Evolutionary conservation across 2,329 filamentous ascomycete genomes (phyloP).

Genomic region (Pseudopithomyces chartarum): DNA sequence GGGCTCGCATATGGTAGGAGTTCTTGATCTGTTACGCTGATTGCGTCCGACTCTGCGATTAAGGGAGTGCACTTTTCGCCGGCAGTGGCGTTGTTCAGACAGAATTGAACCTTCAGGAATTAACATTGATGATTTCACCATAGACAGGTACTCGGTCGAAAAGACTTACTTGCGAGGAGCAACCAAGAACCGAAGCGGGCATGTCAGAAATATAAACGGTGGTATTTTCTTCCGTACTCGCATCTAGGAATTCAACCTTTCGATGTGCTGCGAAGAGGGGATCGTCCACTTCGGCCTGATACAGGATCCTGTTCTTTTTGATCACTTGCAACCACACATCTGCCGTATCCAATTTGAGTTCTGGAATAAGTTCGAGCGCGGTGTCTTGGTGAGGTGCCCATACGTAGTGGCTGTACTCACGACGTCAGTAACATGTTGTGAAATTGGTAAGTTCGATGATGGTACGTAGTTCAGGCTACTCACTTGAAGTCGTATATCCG

Average conservation of each 20-base stretch:
- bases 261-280: not conserved
- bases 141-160: no score
- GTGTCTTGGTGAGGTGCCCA: not conserved
- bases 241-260: not conserved
- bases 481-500: no score
- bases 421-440: not conserved
- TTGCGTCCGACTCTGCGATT: not conserved
- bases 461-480: no score
- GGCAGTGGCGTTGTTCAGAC: no score
- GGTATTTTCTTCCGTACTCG: not conserved
- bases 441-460: not conserved
- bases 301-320: not conserved
- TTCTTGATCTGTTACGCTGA: not conserved
- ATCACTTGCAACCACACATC: not conserved
- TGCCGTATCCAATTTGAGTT: not conserved
- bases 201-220: no score
- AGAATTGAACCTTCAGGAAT: no score
- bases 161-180: no score
- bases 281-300: not conserved
- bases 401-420: not conserved
- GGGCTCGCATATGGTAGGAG: not conserved
- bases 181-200: no score
- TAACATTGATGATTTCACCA: no score
- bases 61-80: no score
- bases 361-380: not conserved